Evolutionary conservation across 208 protist genomes (phyloP), one percentile per base, ranked within the genome.

Genomic region (Leishmania amazonensis): DNA sequence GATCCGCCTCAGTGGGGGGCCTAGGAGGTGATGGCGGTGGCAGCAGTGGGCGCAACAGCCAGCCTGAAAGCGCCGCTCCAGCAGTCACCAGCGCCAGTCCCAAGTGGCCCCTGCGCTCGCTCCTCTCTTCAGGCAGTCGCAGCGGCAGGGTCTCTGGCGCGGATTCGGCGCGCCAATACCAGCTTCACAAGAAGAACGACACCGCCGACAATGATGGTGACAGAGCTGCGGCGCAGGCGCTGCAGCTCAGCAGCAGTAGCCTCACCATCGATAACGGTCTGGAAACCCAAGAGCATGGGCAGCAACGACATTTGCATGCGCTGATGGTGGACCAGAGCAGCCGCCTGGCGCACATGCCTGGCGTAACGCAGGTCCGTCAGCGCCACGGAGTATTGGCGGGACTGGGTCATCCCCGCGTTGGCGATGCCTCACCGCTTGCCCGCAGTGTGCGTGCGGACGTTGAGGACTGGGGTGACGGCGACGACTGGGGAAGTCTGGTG

Each of bases 141-240:
- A 49, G 40, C 7, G n/a, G 5, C 13, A 21, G 21, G 19, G 38
- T 68, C 3, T 73, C 62, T 40, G n/a, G 51, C 21, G 35, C 65
- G 3, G 51, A 60, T 28, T 58, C 57, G n/a, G 57, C 74, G 21
- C 64, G 49, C 28, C 58, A 64, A 51, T 78, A 85, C 58, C 71
- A 80, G 51, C 60, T 74, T 11, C 81, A 85, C 35, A 85, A 85
- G 71, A 85, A 85, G 62, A 78, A 15, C 19, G 78, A 86, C 67
- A 77, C 78, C 21, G 0, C 70, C 28, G 65, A 80, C 47, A 65
- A 19, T n/a, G 51, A 77, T 17, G 75, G 71, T 11, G 74, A 62
- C 21, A 83, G 40, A 3, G 24, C 9, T 8, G 31, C 11, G 4
- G 15, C 49, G 35, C 45, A 28, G 13, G 45, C 47, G 28, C 67